Base-by-base conservation (phyloP, 768 basidiomycete species). In the Rickenella mellea region DNA sequence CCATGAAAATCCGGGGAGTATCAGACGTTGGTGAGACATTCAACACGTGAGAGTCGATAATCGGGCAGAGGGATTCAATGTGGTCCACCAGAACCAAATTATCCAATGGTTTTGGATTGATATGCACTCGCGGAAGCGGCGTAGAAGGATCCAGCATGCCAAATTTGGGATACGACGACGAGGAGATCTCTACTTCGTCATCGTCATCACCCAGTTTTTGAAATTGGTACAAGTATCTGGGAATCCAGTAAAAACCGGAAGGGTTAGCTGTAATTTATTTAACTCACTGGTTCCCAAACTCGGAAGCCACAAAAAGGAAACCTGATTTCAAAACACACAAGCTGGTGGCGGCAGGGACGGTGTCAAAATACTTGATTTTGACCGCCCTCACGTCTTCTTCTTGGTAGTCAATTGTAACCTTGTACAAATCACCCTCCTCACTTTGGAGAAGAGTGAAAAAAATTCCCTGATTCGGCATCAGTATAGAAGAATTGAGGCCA, bases 311-410 rank as follows among this genome's bases (percentile, higher is more conserved):
- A 57, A 97, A 98, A 49, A 99, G 76, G 70, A 96, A 98, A 56
- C 96, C 96, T 43, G 89, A 90, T 67, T 98, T 98, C 51, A 99
- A 76, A 66, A 99, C 98, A 68, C 91, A 96, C 32, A 99, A 71
- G 62, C 83, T 85, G 26, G 80, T 77, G 21, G 96, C 92, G 50
- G 91, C 83, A 55, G 96, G 92, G 12, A 98, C 86, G 40, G 94
- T 98, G 60, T 99, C 96, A 64, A 99, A 99, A 70, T 97, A 98
- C 67, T 98, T 98, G 76, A 99, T 94, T 70, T 83, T 94, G 41
- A 98, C 53, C 2, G 89, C 65, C 53, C 70, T 78, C 31, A 98
- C 96, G 63, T 96, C 90, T 61, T 99, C 94, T 43, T 93, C 92
- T 59, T 93, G 85, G 52, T 98, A 92, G 49, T 99, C 94, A 54